Base-by-base conservation (phyloP, 2,329 filamentous ascomycete species). In the Fusarium torreyae region DNA sequence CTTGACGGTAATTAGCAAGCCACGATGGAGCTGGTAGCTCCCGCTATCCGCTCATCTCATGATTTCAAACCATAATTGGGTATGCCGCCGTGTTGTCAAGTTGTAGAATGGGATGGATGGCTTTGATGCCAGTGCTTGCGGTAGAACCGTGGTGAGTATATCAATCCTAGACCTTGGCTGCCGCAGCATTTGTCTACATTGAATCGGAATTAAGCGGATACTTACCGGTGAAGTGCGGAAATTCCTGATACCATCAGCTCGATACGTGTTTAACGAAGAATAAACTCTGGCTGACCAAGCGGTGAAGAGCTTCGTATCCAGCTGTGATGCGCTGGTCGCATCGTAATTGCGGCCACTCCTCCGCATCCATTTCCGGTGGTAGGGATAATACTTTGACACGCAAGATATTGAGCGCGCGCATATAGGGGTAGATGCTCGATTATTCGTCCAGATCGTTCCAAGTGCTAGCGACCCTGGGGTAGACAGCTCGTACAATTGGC, bases 1-100 rank as follows among this genome's bases (percentile, higher is more conserved):
- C 43, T 60, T 54, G 40, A 51, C 63, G 61, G 71, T 66, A 70
- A 73, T 63, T 62, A 62, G 50, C 55, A 60, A 73, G 63, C 63
- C 66, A 63, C 66, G 51, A 55, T 58, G 55, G 60, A 66, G 44
- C 53, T 61, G 52, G 31, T 55, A 57, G 52, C 62, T 57, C 59
- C 60, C 46, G 64, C 42, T 56, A 70, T 58, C 40, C 59, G 58
- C 38, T 74, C 65, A 57, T 69, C 26, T 64, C 63, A 74, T 59
- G 48, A 38, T 54, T 43, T 46, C 26, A 51, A 43, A 38, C 53
- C 63, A 15, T n/a, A 65, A 65, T 38, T 57, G 57, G 51, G 17
- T 59, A 63, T 53, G 33, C 57, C 34, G 42, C 48, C 56, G 65
- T 59, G 44, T 50, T 45, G 54, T 40, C 60, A 62, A 63, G 55